A percentile compares a stretch with the other conserved stretches of the same genome.
Conservation (phyloP, 192 early-diverging fungal genomes). For the Rhizoclosmatium sp. region DNA sequence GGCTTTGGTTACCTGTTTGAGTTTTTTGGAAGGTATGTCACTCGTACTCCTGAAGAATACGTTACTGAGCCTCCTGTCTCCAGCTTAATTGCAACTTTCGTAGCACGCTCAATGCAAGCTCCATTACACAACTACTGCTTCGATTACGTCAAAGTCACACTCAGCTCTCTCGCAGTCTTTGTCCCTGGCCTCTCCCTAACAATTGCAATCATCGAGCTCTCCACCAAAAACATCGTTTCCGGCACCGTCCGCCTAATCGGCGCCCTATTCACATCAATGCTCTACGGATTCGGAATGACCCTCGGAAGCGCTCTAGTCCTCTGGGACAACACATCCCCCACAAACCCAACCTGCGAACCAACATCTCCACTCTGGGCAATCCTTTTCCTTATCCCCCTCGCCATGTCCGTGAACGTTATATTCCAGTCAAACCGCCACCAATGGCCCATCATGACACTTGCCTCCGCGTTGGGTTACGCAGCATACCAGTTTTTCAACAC, state of each 20-base stretch:
- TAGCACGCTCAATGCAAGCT: slow-evolving; percentile 33
- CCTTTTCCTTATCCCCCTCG: slow-evolving; percentile 63
- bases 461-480: slow-evolving; percentile 74
- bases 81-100: slow-evolving; percentile 35
- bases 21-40: slow-evolving; percentile 48
- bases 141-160: slow-evolving; percentile 39
- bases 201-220: slow-evolving; percentile 83
- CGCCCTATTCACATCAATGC: slow-evolving; percentile 79
- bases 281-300: slow-evolving; percentile 55
- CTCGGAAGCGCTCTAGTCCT: slow-evolving; percentile 41
- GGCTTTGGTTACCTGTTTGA: slow-evolving; percentile 54
- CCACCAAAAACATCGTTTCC: slow-evolving; percentile 87
- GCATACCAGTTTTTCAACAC: slow-evolving; percentile 68
- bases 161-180: slow-evolving; percentile 47
- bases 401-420: slow-evolving; percentile 62
- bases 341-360: slow-evolving; percentile 15
- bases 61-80: background rate
- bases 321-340: slow-evolving; percentile 6
- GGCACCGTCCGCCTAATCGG: slow-evolving; percentile 83
- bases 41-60: background rate
- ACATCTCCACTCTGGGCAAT: slow-evolving; percentile 58
- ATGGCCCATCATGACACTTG: slow-evolving; percentile 77
- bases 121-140: slow-evolving; percentile 19
- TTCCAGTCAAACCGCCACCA: slow-evolving; percentile 63
- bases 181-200: slow-evolving; percentile 80